phyloP scores from a whole-genome alignment of 768 basidiomycete genomes.

The Obba rivulosa region DNA sequence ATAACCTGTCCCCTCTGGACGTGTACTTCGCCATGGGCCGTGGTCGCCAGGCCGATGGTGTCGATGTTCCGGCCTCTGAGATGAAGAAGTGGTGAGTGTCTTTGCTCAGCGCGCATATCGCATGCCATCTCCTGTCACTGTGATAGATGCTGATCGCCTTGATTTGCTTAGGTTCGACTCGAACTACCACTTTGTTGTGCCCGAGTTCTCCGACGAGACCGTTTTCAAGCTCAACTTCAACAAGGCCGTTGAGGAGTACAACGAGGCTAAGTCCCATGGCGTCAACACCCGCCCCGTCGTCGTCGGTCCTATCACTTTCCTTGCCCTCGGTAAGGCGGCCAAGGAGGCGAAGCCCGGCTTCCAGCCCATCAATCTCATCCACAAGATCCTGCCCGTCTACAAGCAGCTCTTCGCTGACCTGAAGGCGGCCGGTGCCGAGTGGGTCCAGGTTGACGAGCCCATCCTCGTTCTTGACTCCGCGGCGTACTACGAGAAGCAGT shows the following conservation, averaged over 20 bases:
- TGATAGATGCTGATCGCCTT: not conserved
- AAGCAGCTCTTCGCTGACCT: conserved; percentile 84
- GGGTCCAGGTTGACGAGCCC: conserved; percentile 97
- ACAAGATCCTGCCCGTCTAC: conserved; percentile 89
- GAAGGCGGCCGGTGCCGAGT: conserved; percentile 89
- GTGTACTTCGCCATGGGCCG: conserved; percentile 99
- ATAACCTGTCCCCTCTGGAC: conserved; percentile 84
- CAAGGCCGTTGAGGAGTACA: conserved; percentile 91
- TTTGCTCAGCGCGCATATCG: not conserved
- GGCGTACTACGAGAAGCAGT: conserved; percentile 71
- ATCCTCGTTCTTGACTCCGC: conserved; percentile 90
- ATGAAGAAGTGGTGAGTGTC: conserved; percentile 96
- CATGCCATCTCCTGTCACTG: conserved; percentile 1
- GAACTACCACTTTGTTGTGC: conserved; percentile 98
- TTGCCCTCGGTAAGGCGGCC: conserved; percentile 85
- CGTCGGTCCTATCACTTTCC: conserved; percentile 93
- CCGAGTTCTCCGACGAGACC: conserved; percentile 84
- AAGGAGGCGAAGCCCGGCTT: conserved; percentile 82
- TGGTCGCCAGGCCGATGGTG: conserved; percentile 89
- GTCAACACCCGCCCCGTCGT: conserved; percentile 91
- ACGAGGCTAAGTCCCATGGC: conserved; percentile 89
- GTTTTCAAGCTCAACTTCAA: conserved; percentile 95
- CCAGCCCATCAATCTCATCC: conserved; percentile 86
- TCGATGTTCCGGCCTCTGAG: conserved; percentile 95
- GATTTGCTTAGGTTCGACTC: conserved; percentile 77